Base-by-base conservation (phyloP, 139 green algal genomes). In the Chlamydomonas incerta region DNA sequence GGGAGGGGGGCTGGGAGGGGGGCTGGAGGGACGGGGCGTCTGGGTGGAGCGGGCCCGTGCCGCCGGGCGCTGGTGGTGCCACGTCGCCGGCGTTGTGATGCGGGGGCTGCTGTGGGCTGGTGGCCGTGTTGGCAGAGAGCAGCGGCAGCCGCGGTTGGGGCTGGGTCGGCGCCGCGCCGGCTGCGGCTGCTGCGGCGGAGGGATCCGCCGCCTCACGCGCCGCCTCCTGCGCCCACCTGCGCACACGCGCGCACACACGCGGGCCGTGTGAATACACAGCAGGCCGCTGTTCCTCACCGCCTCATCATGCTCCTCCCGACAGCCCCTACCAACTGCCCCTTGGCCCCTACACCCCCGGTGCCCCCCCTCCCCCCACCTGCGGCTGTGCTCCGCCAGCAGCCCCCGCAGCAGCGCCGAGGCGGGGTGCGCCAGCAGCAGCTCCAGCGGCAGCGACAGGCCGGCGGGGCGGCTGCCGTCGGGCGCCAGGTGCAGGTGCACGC, bases 401-500 rank as follows among this genome's bases (percentile, higher is more conserved):
- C 35, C 23, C 28, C 41, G 13, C 37, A 83, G 37, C 41, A 83
- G 5, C 37, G 62, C 62, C 15, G 37, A 65, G 62, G 62, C 2
- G 3, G 76, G 62, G 14, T 33, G 21, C 28, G 62, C 76, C 18
- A 52, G 62, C 62, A 97, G 90, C n/a, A 90, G 41, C 46, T 97
- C 95, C 69, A 96, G 60, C 0, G 95, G 95, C 70, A 97, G 50
- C 24, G 82, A 95, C 34, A 97, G 86, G 14, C 93, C 93, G 74
- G 96, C 81, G 3, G 91, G 93, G 13, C n/a, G 55, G 35, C 29
- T 82, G 58, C 96, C 95, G 74, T 97, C 94, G 18, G 71, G 35
- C 0, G 85, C 79, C 10, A 88, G 66, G 85, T 98, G 95, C 37
- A 96, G 92, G 89, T 98, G 96, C 62, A 98, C 62, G 1, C 96